Conservation (phyloP, 371 early-diverging fungal species). For the Entomophthora muscae region DNA sequence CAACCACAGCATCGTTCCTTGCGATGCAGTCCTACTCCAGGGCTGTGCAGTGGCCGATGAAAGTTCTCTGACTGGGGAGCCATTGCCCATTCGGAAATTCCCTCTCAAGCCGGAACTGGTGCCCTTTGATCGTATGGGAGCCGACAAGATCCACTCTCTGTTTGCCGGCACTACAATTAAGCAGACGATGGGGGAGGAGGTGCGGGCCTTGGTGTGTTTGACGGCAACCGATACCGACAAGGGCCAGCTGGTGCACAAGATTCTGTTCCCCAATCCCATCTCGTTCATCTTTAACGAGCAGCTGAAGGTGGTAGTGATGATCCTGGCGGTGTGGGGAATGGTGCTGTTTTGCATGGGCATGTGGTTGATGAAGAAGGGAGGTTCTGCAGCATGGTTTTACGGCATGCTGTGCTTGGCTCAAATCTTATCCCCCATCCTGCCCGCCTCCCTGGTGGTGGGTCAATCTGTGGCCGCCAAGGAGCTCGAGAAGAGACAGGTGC, state of each 20-base stretch:
- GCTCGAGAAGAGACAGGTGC: constrained; percentile 32
- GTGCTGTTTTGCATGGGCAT: constrained; percentile 30
- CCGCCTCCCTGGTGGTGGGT: constrained; percentile 82
- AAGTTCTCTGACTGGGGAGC: constrained; percentile 71
- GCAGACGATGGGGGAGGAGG: constrained; percentile 11
- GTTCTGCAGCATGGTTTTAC: constrained; percentile 41
- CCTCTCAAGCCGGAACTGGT: constrained; percentile 25
- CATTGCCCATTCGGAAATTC: constrained; percentile 42
- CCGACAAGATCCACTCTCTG: constrained; percentile 21
- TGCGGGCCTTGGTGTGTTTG: constrained; percentile 35
- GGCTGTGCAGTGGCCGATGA: constrained; percentile 45
- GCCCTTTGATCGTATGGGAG: constrained; percentile 11
- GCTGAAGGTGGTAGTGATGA: constrained; percentile 38
- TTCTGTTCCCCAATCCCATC: constrained; percentile 59
- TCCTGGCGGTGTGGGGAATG: constrained; percentile 39
- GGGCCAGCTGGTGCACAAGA: constrained; percentile 61
- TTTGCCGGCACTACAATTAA: constrained; percentile 26
- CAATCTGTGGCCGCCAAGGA: constrained; percentile 63
- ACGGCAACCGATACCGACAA: constrained; percentile 66
- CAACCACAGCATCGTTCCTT: constrained; percentile 22
- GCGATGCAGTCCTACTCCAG: constrained; percentile 43
- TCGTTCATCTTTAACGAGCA: no score
- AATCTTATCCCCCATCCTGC: constrained; percentile 36
- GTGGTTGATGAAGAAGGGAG: constrained; percentile 27
- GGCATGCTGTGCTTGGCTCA: constrained; percentile 52